Evolutionary conservation across 2,329 filamentous ascomycete genomes (phyloP), one percentile per base, ranked within the genome.

Genomic region (Curvularia hawaiiensis): DNA sequence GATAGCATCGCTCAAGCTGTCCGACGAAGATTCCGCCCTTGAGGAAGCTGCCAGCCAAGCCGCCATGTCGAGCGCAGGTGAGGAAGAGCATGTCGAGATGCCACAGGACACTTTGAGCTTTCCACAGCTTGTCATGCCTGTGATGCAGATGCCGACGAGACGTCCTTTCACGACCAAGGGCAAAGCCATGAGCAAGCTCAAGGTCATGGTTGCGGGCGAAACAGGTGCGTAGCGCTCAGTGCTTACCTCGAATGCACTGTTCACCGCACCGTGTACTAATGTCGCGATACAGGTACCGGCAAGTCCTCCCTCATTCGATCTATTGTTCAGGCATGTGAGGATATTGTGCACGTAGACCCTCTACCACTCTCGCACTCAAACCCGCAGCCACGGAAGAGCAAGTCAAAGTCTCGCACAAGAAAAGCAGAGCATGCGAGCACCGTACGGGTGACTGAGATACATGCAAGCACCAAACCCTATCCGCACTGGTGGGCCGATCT

Each of bases 71-170:
- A 77, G 81, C 68, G 78, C 82, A 61, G 79, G 88, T 65, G 79
- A 86, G 69, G 88, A 84, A 72, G 79, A 69, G 68, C 56, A 63
- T 24, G 78, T 67, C 22, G 67, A 68, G 30, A 66, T 62, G 26
- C 66, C 65, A 51, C 56, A 61, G 44, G 82, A 81, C 41, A 55
- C 56, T 22, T 58, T 64, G n/a, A 62, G 70, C 61, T 74, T 79
- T 40, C 89, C 90, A 24, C 93, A 98, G 75, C 84, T 99, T n/a
- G 91, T 99, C 59, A 99, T 99, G 95, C 95, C 95, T 5, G 97
- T 92, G 71, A 89, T 99, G 68, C 88, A 86, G 60, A 95, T 99
- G 85, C 94, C 95, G 3, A 90, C 87, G 59, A 87, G 95, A 49
- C 85, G 92, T 50, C 93, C 93, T 0, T 98, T 98, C 75, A 97